These are phyloP conservation scores for Monosporascus sp. DNA, from an alignment of 2,329 filamentous ascomycete species.

Conservation along the genomic window DNA sequence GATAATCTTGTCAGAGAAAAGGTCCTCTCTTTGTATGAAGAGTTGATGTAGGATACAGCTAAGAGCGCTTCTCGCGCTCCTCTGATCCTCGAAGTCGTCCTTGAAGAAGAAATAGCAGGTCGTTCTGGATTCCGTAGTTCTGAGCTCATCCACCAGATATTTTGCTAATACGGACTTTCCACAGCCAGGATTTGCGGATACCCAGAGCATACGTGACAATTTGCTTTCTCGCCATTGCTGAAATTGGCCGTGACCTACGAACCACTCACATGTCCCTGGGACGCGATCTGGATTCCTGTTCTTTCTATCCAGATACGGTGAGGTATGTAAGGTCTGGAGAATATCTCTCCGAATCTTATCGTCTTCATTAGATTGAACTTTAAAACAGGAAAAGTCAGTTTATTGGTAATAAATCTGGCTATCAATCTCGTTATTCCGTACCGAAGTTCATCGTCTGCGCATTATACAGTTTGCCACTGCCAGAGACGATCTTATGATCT, in stretches of 20 bases:
- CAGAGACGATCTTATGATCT: too few species aligned
- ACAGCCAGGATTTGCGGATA: conserved; percentile 39
- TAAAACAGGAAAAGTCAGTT: too few species aligned
- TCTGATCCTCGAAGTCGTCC: conserved; percentile 16
- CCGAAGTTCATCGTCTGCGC: too few species aligned
- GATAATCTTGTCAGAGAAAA: conserved; percentile 20
- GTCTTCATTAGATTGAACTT: too few species aligned
- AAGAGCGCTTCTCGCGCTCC: conserved; percentile 22
- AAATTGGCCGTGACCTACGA: conserved; percentile 11
- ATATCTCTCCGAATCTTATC: too few species aligned
- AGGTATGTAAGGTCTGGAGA: background rate
- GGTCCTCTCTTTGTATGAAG: conserved; percentile 17
- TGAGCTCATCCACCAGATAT: conserved; percentile 29
- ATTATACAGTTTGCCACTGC: too few species aligned
- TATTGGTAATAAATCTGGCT: too few species aligned
- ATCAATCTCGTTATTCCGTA: too few species aligned
- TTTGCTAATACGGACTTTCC: conserved; percentile 39
- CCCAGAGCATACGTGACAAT: conserved; percentile 19
- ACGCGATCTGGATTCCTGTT: conserved; percentile 27
- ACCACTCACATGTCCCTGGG: conserved; percentile 16
- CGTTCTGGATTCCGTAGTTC: conserved; percentile 8
- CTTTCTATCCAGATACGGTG: conserved; percentile 19
- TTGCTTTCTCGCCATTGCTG: conserved; percentile 11
- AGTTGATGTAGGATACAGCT: conserved; percentile 35
- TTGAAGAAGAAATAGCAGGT: conserved; percentile 41